A percentile compares a stretch with the other conserved stretches of the same genome.
phyloP scores from a whole-genome alignment of 306 rosid genomes.

The Malus sieversii region DNA sequence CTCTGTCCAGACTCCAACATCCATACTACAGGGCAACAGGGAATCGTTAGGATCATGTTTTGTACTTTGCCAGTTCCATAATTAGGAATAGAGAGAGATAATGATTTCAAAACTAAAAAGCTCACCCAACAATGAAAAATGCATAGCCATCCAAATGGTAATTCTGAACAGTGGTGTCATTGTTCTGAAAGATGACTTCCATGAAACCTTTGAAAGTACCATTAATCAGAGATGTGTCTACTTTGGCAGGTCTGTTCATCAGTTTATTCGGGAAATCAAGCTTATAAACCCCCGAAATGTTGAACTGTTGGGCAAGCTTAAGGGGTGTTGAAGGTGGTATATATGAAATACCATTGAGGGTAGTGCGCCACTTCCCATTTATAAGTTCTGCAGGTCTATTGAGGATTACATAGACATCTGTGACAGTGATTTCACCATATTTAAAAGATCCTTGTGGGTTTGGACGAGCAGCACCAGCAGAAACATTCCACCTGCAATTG shows the following conservation, averaged over 20 bases:
- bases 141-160: constrained; percentile 88
- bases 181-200: constrained; percentile 83
- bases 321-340: constrained; percentile 75
- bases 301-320: constrained; percentile 64
- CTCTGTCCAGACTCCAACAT: constrained; percentile 79
- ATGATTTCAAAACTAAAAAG: constrained; percentile 13
- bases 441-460: constrained; percentile 83
- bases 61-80: constrained; percentile 3
- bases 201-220: constrained; percentile 67
- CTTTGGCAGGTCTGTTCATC: constrained; percentile 63
- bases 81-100: background rate
- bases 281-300: constrained; percentile 65
- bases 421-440: constrained; percentile 65
- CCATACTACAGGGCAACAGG: constrained; percentile 57
- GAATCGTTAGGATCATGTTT: constrained; percentile 6
- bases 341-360: constrained; percentile 80
- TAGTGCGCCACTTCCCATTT: constrained; percentile 66
- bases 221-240: constrained; percentile 72
- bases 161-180: constrained; percentile 65
- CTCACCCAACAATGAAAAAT: constrained; percentile 84
- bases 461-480: constrained; percentile 89
- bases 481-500: constrained; percentile 57
- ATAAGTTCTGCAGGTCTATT: constrained; percentile 71
- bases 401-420: constrained; percentile 58
- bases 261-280: constrained; percentile 69